phyloP scores from a whole-genome alignment of 257 asterid genomes.

The Paraleonurus japonicus region DNA sequence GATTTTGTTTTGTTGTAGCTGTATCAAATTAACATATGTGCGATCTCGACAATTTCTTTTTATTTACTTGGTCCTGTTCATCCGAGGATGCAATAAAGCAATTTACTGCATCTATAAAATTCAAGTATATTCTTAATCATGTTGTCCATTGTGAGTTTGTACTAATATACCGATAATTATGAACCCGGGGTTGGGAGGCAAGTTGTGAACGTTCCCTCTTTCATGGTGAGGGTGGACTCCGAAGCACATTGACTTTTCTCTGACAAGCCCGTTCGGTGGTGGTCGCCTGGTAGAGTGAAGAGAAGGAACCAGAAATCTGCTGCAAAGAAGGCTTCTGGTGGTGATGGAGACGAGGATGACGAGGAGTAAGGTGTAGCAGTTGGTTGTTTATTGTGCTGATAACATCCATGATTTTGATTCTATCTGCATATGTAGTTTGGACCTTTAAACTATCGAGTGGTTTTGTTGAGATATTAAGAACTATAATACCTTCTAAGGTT shows the following conservation, averaged over 20 bases:
- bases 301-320: conserved; percentile 57
- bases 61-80: too few species aligned
- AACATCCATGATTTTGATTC: neutral
- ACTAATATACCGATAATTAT: neutral
- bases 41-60: too few species aligned
- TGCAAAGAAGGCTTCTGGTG: conserved; percentile 61
- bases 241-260: conserved; percentile 58
- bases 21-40: too few species aligned
- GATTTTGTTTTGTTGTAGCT: too few species aligned
- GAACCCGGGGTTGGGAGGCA: conserved; percentile 58
- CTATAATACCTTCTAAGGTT: neutral
- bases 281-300: conserved; percentile 62
- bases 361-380: conserved; percentile 32
- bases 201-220: conserved; percentile 55
- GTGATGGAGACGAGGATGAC: conserved; percentile 60
- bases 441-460: neutral
- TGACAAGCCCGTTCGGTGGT: conserved; percentile 59
- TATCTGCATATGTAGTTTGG: conserved; percentile 25
- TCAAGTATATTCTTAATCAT: neutral
- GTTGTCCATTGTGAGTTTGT: neutral
- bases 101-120: neutral
- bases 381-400: neutral
- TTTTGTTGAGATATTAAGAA: conserved; percentile 21
- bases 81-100: too few species aligned
- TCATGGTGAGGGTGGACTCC: conserved; percentile 56